Evolutionary conservation across 345 rosid genomes (phyloP), one percentile per base, ranked within the genome.

Genomic region (Citropsis articulata): DNA sequence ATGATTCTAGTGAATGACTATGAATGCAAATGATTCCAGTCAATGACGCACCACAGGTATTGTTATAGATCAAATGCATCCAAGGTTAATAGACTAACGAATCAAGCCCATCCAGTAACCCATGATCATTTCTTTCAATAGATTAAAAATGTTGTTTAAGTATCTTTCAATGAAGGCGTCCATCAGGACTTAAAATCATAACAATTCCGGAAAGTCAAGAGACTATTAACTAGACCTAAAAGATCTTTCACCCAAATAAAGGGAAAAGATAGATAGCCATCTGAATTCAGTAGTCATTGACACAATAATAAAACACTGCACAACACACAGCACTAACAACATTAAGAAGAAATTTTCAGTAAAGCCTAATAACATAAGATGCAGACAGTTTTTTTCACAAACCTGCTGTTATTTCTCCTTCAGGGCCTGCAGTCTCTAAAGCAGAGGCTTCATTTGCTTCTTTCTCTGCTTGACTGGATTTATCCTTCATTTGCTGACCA

Each of bases 351-450:
- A 69, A 27, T 53, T 21, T 31, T 31, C 19, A 73, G 55, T 21
- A 48, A 31, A 64, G 14, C 70, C 62, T 19, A 27, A 7, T 48
- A 19, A 30, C 24, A 59, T 38, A 59, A 12, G 14, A 67, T 35
- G 21, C 31, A 33, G 6, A 72, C 53, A 67, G 22, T 25, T 66
- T 50, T 14, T 1, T 36, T 30, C 53, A 77, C 83, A 76, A 53
- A 93, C 99, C 98, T 89, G 99, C 99, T 18, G 98, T 91, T 88
- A 91, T 91, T 83, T 92, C 95, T 42, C 92, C 92, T 36, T 86
- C 97, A 42, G 94, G 83, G 38, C 97, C 97, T 10, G 92, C 97
- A 82, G 88, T 91, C 85, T 95, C 93, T 78, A 95, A 83, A 75
- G 82, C 88, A 48, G 98, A 76, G 38, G 84, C 91, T 82, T 89